A percentile compares a stretch with the other conserved stretches of the same genome.
Conservation (phyloP, 2,329 filamentous ascomycete species). For the Cordyceps javanica region DNA sequence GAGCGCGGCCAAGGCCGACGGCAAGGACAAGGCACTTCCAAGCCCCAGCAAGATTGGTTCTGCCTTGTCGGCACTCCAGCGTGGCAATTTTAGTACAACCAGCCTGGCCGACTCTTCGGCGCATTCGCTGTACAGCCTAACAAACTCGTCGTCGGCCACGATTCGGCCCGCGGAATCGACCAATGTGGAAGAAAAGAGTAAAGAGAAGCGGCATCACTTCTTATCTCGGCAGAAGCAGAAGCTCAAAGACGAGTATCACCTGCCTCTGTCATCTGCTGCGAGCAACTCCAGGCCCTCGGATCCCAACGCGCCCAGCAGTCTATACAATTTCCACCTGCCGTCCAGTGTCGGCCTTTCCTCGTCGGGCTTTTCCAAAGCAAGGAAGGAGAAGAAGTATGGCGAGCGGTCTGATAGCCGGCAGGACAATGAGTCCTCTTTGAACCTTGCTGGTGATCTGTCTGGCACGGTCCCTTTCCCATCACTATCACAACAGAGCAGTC, state of each 20-base stretch:
- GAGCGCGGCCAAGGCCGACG: conserved; percentile 56
- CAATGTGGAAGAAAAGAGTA: conserved; percentile 42
- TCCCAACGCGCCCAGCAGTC: conserved; percentile 64
- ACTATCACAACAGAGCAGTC: conserved; percentile 34
- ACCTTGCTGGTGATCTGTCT: conserved; percentile 42
- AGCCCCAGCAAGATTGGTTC: conserved; percentile 68
- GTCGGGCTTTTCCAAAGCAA: conserved; percentile 69
- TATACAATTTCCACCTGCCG: conserved; percentile 74
- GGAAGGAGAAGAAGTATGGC: conserved; percentile 79
- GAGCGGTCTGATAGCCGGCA: conserved; percentile 51
- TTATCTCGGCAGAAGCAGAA: conserved; percentile 75
- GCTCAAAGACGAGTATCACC: conserved; percentile 65
- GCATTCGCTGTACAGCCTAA: conserved; percentile 63
- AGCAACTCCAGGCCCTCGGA: conserved; percentile 74
- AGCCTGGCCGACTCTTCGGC: conserved; percentile 58
- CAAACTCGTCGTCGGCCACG: conserved; percentile 72
- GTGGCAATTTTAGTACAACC: conserved; percentile 63
- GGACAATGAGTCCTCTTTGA: conserved; percentile 45
- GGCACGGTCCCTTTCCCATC: conserved; percentile 47
- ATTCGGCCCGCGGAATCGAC: conserved; percentile 57
- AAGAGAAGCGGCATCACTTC: conserved; percentile 73
- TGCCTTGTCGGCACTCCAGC: conserved; percentile 58
- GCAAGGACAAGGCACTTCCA: conserved; percentile 60
- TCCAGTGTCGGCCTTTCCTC: conserved; percentile 62
- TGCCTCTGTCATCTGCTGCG: conserved; percentile 67